Conservation (phyloP, 768 basidiomycete genomes). For the Hygrophorus russula region DNA sequence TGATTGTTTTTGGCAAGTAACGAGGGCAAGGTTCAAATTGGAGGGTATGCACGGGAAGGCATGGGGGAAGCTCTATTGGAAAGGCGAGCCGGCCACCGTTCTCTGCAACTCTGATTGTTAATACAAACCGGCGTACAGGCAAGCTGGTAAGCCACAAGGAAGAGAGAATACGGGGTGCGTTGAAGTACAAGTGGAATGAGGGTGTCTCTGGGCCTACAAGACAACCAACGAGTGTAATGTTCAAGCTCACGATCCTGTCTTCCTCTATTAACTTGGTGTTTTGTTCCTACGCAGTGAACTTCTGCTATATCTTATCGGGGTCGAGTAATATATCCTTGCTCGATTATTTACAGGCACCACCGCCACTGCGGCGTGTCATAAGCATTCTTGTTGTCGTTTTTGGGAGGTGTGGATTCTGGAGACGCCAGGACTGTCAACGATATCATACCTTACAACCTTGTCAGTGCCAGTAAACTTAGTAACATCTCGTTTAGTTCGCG, state of each 20-base stretch:
- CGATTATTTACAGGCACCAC: neutral
- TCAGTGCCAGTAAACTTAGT: too few species aligned
- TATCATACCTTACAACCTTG: too few species aligned
- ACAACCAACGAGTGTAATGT: neutral
- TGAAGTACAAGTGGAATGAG: slow-evolving; percentile 67
- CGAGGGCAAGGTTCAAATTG: slow-evolving; percentile 57
- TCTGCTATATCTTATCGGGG: too few species aligned
- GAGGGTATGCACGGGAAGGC: slow-evolving; percentile 72
- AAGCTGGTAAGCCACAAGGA: slow-evolving; percentile 47
- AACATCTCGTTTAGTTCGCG: too few species aligned
- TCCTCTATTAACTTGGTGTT: too few species aligned
- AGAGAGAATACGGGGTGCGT: slow-evolving; percentile 53
- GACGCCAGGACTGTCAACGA: too few species aligned
- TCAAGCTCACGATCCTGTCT: neutral
- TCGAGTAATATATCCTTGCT: neutral
- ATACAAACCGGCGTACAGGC: slow-evolving; percentile 26
- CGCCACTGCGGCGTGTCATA: neutral
- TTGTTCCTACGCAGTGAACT: too few species aligned
- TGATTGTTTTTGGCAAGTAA: slow-evolving; percentile 68
- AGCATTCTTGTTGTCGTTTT: too few species aligned
- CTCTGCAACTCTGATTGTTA: neutral
- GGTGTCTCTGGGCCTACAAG: slow-evolving; percentile 32
- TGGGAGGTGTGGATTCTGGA: too few species aligned
- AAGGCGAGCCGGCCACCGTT: slow-evolving; percentile 35
- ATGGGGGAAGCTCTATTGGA: slow-evolving; percentile 76